Base-by-base conservation (phyloP, 306 rosid genomes). In the Quercus parvula region DNA sequence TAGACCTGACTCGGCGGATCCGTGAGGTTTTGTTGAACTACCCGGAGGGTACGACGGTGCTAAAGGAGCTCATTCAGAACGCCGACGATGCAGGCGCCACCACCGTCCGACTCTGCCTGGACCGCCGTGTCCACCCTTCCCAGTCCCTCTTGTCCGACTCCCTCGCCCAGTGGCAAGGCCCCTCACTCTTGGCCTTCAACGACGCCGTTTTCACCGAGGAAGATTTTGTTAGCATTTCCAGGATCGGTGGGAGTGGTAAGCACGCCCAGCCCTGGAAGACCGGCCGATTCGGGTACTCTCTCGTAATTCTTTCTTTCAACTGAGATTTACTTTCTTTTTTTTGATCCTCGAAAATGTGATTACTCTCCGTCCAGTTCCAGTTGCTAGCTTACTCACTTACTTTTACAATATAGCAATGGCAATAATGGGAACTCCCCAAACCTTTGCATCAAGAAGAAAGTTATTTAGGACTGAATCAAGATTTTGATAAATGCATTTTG, bases 81-180 rank as follows among this genome's bases (percentile, higher is more conserved):
- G 99, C 99, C 49, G 99, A 94, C 35, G 99, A 94, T 70, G 99
- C 99, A n/a, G 99, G 97, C 70, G 97, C 99, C 58, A 92, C 97
- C 81, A 79, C 80, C 71, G 92, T 94, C 4, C 81, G 92, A 30
- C 92, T 94, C 61, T 94, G 99, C 77, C 91, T 94, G 27, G 99
- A 94, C 84, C 91, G 89, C 38, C 85, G 99, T 28, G 72, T 78
- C 74, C 99, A 94, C 49, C 85, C 84, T 68, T 49, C 80, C 8
- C 87, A 79, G 14, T 90, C 97, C 0, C 80, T 94, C 31, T 84
- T 94, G 10, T 88, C 99, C 2, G 74, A 58, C 54, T 76, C 94
- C 28, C 73, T 94, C 44, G 85, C 97, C 17, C 97, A 88, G 85
- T 94, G 97, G 94, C 99, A 94, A 75, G 97, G 99, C 2, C 93